A percentile compares a stretch with the other conserved stretches of the same genome.
These are phyloP conservation scores for Durotheca rogersii DNA, from an alignment of 495 filamentous ascomycete species.

Conservation along the genomic window DNA sequence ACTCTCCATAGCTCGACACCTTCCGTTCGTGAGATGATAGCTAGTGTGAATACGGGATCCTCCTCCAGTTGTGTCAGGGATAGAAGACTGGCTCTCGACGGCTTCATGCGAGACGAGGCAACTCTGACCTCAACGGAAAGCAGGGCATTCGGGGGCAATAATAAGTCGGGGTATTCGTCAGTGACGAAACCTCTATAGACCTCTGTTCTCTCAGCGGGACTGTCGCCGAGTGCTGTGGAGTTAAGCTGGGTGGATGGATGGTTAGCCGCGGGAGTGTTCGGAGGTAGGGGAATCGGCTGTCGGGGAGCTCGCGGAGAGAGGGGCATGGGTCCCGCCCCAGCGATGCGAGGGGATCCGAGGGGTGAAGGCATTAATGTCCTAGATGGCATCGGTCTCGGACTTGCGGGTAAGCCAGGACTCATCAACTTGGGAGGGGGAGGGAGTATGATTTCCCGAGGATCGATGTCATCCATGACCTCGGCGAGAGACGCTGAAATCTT, in stretches of 20 bases:
- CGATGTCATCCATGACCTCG: slow-evolving; percentile 47
- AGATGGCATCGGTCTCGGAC: slow-evolving; percentile 78
- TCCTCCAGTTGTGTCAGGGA: slow-evolving; percentile 71
- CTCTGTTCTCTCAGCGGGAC: slow-evolving; percentile 39
- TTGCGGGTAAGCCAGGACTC: slow-evolving; percentile 85
- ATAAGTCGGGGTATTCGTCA: slow-evolving; percentile 78
- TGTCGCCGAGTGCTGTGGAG: slow-evolving; percentile 37
- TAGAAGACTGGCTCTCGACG: slow-evolving; percentile 80
- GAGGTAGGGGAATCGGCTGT: slow-evolving; percentile 64
- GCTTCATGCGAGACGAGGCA: slow-evolving; percentile 88
- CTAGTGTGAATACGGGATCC: slow-evolving; percentile 91
- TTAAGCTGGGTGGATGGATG: slow-evolving; percentile 44
- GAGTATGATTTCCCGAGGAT: slow-evolving; percentile 40
- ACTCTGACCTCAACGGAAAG: slow-evolving; percentile 82
- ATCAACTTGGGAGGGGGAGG: slow-evolving; percentile 55
- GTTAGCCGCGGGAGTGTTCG: slow-evolving; percentile 60
- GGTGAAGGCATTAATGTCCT: slow-evolving; percentile 72
- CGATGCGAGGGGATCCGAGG: slow-evolving; percentile 62
- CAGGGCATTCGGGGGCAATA: slow-evolving; percentile 89
- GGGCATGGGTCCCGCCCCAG: slow-evolving; percentile 58
- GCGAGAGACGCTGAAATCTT: slow-evolving; percentile 47
- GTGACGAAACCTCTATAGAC: slow-evolving; percentile 66
- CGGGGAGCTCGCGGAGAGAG: slow-evolving; percentile 71
- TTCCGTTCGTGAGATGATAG: slow-evolving; percentile 75
- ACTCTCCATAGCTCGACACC: slow-evolving; percentile 86